Evolutionary conservation across 1,139 yeast species (phyloP).

Genomic region (Magnusiomyces magnusii): DNA sequence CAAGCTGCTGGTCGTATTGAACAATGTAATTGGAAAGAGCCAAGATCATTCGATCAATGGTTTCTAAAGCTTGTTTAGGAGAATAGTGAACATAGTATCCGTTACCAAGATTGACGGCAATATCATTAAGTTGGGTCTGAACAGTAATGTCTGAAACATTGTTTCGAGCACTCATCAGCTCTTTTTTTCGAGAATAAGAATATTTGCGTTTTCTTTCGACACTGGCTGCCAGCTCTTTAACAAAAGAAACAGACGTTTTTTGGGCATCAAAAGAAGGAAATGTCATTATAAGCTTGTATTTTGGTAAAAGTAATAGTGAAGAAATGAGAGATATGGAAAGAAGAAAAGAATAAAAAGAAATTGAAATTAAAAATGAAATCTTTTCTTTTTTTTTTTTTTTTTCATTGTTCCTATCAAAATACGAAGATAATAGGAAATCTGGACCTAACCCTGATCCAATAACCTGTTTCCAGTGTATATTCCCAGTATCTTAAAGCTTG

Average conservation of each 20-base stretch:
- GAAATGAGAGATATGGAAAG: neutral
- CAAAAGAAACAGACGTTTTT: neutral
- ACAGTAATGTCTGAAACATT: neutral
- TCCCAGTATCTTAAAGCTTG: no score
- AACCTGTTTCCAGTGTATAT: no score
- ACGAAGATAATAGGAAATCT: neutral
- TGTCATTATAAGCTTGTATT: neutral
- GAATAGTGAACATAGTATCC: neutral
- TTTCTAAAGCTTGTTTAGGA: neutral
- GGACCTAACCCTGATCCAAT: neutral
- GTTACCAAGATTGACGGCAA: neutral
- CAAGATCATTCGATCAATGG: slow-evolving; percentile 2
- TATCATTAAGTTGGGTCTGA: neutral
- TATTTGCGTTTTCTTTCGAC: neutral
- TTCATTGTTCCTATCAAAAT: no score
- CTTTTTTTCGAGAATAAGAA: neutral
- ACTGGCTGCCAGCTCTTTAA: neutral
- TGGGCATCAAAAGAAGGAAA: neutral
- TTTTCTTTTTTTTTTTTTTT: no score
- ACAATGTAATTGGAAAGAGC: neutral
- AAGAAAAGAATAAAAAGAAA: neutral
- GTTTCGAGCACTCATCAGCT: neutral
- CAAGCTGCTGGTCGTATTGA: neutral
- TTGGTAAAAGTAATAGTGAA: slow-evolving; percentile 49
- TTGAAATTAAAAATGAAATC: neutral